These are phyloP conservation scores for Kentomonas sorsogonicus DNA, from an alignment of 208 protist genomes.

Conservation along the genomic window DNA sequence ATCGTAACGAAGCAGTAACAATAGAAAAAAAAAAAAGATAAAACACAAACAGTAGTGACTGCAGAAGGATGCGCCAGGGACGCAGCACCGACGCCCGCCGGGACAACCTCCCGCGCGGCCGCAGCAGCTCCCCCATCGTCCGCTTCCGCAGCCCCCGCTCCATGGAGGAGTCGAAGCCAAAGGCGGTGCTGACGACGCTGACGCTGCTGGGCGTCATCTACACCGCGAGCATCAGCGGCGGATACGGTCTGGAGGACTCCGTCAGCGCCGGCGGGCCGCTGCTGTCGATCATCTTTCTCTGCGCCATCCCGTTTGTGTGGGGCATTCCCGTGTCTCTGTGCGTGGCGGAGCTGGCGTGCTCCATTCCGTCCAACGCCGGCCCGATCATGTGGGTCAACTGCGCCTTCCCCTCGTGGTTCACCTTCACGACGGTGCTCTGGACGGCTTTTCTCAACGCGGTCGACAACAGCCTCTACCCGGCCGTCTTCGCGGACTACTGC, in stretches of 20 bases:
- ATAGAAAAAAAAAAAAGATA: too few species aligned
- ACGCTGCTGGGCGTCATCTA: slow-evolving; percentile 89
- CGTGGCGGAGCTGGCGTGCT: slow-evolving; percentile 81
- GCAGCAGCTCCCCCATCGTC: slow-evolving; percentile 54
- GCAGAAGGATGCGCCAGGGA: slow-evolving; percentile 14
- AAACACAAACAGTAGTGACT: too few species aligned
- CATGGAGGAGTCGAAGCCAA: slow-evolving; percentile 34
- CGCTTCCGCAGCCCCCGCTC: slow-evolving; percentile 58
- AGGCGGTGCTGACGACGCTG: slow-evolving; percentile 72
- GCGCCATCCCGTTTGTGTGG: slow-evolving; percentile 83
- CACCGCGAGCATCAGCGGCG: slow-evolving; percentile 82
- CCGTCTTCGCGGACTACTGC: slow-evolving; percentile 83
- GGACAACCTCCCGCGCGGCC: slow-evolving; percentile 14
- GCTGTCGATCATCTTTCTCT: slow-evolving; percentile 79
- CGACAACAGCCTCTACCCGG: slow-evolving; percentile 87
- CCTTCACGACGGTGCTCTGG: slow-evolving; percentile 80
- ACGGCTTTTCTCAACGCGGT: slow-evolving; percentile 81
- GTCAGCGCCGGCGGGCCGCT: slow-evolving; percentile 82
- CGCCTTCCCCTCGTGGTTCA: slow-evolving; percentile 76
- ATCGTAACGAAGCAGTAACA: too few species aligned
- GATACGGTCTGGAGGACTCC: slow-evolving; percentile 84
- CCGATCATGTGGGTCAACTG: slow-evolving; percentile 91
- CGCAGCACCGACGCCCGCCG: slow-evolving; percentile 1
- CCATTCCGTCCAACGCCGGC: slow-evolving; percentile 85
- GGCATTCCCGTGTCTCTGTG: slow-evolving; percentile 83